Conservation (phyloP, 495 filamentous ascomycete genomes). For the Xeromyces bisporus region DNA sequence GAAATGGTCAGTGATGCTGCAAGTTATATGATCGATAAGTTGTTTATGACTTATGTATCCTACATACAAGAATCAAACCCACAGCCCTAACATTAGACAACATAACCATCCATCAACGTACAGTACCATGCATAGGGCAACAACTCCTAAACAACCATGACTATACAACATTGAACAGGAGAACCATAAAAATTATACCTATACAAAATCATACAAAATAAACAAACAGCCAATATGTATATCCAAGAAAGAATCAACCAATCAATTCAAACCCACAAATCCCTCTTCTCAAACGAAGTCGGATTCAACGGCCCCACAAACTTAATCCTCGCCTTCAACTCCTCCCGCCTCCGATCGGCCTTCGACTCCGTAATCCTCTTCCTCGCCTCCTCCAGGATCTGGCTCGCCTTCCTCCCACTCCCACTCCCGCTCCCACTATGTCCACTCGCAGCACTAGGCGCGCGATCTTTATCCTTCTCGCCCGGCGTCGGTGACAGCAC, state of each 20-base stretch:
- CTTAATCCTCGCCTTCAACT: constrained; percentile 29
- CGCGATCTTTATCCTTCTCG: constrained; percentile 6
- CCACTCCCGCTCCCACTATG: constrained; percentile 13
- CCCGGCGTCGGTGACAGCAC: too few relatives aligned
- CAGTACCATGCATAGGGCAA: too few relatives aligned
- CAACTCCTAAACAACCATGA: too few relatives aligned
- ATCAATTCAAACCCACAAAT: constrained; percentile 22
- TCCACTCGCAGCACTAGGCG: constrained; percentile 14
- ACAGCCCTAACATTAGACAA: too few relatives aligned
- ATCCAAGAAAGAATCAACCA: constrained; percentile 6
- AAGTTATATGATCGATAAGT: too few relatives aligned
- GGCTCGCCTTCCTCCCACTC: constrained; percentile 13
- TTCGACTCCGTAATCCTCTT: constrained; percentile 18
- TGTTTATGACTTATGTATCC: too few relatives aligned
- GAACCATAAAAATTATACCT: too few relatives aligned
- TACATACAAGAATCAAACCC: too few relatives aligned
- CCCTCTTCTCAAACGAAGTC: constrained; percentile 13
- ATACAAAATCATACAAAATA: not conserved
- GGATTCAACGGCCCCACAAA: constrained; percentile 25
- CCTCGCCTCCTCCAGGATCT: constrained; percentile 14
- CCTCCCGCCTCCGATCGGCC: constrained; percentile 18
- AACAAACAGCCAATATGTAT: constrained; percentile 6
- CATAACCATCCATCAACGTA: too few relatives aligned
- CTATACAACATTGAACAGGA: too few relatives aligned
- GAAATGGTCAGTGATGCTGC: too few relatives aligned